phyloP scores from a whole-genome alignment of 2,329 filamentous ascomycete species.

The Stachybotrys echinatus region DNA sequence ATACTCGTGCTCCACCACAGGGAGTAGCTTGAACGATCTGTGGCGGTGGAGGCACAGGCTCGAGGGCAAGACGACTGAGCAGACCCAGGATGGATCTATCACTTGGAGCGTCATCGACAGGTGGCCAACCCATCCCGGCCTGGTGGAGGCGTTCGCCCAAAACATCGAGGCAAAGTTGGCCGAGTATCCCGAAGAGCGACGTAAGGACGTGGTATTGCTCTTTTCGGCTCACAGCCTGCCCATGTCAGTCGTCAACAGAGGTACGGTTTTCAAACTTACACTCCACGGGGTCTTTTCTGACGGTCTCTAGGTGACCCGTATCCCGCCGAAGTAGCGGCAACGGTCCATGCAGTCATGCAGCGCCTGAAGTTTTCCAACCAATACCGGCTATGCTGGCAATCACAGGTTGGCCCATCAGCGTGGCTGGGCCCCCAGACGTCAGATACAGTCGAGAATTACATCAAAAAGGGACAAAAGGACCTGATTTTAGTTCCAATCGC shows the following conservation, averaged over 20 bases:
- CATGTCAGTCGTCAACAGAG: slow-evolving; percentile 95
- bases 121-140: slow-evolving; percentile 86
- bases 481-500: slow-evolving; percentile 90
- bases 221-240: slow-evolving; percentile 96
- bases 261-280: slow-evolving; percentile 30
- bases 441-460: slow-evolving; percentile 80
- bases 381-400: slow-evolving; percentile 95
- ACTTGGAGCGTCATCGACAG: slow-evolving; percentile 97
- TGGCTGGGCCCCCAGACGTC: slow-evolving; percentile 95
- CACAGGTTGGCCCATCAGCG: slow-evolving; percentile 89
- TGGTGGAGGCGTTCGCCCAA: slow-evolving; percentile 86
- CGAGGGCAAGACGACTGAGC: slow-evolving; percentile 65
- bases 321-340: slow-evolving; percentile 90
- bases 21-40: slow-evolving; percentile 90
- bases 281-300: slow-evolving; percentile 9
- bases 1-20: slow-evolving; percentile 96
- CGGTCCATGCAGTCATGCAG: slow-evolving; percentile 95
- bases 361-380: slow-evolving; percentile 81
- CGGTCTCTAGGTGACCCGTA: slow-evolving; percentile 74
- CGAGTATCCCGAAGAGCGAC: slow-evolving; percentile 76
- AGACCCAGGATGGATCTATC: slow-evolving; percentile 61
- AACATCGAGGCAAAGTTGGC: slow-evolving; percentile 84
- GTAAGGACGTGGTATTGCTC: slow-evolving; percentile 76
- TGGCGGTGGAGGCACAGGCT: slow-evolving; percentile 94
- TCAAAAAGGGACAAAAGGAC: slow-evolving; percentile 87